Evolutionary conservation across 2,329 filamentous ascomycete species (phyloP), one percentile per base, ranked within the genome.

Genomic region (Botrytis tulipae): DNA sequence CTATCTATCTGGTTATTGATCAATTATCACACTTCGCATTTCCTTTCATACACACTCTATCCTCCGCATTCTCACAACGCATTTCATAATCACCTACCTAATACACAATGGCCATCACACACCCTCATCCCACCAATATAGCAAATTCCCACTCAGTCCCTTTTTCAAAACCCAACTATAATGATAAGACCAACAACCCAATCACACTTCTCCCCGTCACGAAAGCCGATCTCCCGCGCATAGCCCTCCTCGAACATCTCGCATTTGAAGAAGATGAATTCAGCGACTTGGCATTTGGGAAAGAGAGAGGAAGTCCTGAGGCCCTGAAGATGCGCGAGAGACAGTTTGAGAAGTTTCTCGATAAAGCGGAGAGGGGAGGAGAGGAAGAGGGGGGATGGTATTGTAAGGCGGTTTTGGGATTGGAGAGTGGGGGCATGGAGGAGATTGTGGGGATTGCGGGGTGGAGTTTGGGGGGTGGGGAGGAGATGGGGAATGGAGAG

Each of bases 391-490:
- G 32, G 32, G 37, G 37, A 5, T 71, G 65, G 65, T 77, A 68
- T 75, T 51, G 74, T 6, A 77, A 76, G 42, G 78, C 75, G 40
- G 74, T 76, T 37, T n/a, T 68, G 14, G 5, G n/a, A 10, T 35
- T 1, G 4, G 48, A 70, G n/a, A 32, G 68, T 12, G 65, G 46
- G 44, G 70, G 66, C 7, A 62, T 22, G 12, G 66, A 71, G 48
- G 72, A 77, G 46, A 62, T 79, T 67, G 74, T 78, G 14, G 78
- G 78, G 5, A 74, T 67, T 66, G 76, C 76, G 25, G 57, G 48
- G 25, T 79, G 76, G 77, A 66, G 48, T 32, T 74, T 76, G 59
- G 62, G 66, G 65, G 48, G 40, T 20, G 73, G 46, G 25, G 14
- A 40, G 32, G 20, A 16, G 29, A 18, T 20, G n/a, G 29, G 54